Conservation (phyloP, 805 yeast species). For the Saccharomycopsis schoenii region DNA sequence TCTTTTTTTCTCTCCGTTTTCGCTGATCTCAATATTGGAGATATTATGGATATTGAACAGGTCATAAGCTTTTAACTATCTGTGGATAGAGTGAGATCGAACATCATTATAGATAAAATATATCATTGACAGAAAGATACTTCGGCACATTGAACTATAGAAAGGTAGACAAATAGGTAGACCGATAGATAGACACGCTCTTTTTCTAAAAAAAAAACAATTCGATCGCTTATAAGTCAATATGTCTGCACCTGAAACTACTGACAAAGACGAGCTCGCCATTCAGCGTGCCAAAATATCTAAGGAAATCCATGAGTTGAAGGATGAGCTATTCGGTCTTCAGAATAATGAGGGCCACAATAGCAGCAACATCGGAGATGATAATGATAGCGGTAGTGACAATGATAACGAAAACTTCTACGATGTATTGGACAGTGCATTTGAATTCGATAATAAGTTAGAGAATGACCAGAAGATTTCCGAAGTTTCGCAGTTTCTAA, state of each 20-base stretch:
- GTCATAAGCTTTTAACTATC: neutral
- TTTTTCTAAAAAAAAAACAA: neutral
- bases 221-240: too few relatives aligned
- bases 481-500: constrained; percentile 7
- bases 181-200: too few relatives aligned
- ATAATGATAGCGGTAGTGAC: neutral
- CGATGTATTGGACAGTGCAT: neutral
- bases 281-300: neutral
- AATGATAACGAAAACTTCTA: constrained; percentile 1
- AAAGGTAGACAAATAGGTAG: too few relatives aligned
- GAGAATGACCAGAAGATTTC: neutral
- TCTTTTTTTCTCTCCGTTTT: neutral
- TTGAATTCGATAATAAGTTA: neutral
- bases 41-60: neutral
- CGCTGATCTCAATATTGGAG: neutral
- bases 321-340: neutral
- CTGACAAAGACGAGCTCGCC: neutral
- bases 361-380: neutral
- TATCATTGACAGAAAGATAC: too few relatives aligned
- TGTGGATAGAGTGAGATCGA: too few relatives aligned
- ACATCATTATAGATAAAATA: too few relatives aligned
- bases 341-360: neutral
- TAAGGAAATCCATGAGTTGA: neutral
- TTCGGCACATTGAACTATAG: neutral
- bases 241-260: neutral